These are phyloP conservation scores for Fusarium sp. DNA, from an alignment of 2,329 filamentous ascomycete species.

Conservation along the genomic window DNA sequence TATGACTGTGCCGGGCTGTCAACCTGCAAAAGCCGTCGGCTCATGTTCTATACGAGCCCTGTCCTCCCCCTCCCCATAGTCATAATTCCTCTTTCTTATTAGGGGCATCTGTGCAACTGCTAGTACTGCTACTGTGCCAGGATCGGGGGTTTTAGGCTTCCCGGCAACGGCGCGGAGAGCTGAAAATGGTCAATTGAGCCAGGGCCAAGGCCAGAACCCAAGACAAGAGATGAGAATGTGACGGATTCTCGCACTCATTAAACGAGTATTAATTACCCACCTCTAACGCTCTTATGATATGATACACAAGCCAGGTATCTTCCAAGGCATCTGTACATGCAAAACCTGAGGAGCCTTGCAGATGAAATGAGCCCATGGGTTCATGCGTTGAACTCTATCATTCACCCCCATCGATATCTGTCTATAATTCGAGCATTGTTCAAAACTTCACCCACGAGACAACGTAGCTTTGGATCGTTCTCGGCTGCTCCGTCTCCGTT, in stretches of 20 bases:
- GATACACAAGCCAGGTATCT: constrained; percentile 24
- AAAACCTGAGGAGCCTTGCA: constrained; percentile 14
- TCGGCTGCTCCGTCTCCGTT: constrained; percentile 25
- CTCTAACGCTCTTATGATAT: constrained; percentile 3
- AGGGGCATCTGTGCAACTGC: constrained; percentile 22
- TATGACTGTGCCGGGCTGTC: constrained; percentile 28
- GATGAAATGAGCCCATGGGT: constrained; percentile 17
- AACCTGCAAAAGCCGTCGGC: constrained; percentile 43
- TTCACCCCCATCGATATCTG: not conserved
- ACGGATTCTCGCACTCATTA: constrained; percentile 23
- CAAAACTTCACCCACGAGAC: not conserved
- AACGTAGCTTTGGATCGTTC: constrained; percentile 14
- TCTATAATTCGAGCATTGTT: not conserved
- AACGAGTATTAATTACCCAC: constrained; percentile 36
- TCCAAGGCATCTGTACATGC: constrained; percentile 23
- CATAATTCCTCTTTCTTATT: constrained; percentile 21
- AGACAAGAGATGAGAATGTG: too few relatives aligned
- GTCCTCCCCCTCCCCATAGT: constrained; percentile 1
- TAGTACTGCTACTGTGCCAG: constrained; percentile 16
- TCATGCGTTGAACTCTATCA: constrained; percentile 34
- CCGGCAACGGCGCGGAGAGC: constrained; percentile 39
- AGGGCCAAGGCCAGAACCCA: not conserved
- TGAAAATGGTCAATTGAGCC: constrained; percentile 41
- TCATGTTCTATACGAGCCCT: constrained; percentile 43
- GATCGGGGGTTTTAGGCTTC: constrained; percentile 9